Conservation (phyloP, 2,329 filamentous ascomycete genomes). For the Ceratocystis diversiconidia region DNA sequence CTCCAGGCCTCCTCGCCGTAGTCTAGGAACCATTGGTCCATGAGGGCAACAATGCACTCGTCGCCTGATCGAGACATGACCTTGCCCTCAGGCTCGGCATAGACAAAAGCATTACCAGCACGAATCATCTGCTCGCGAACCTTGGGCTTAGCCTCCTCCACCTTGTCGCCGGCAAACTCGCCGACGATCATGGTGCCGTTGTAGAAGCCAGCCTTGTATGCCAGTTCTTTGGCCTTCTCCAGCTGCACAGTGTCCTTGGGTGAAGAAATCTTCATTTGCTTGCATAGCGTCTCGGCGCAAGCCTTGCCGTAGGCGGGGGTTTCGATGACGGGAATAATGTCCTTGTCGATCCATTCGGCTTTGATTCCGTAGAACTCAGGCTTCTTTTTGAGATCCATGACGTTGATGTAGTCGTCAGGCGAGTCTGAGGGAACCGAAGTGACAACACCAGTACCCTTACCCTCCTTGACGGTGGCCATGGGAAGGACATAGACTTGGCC, state of each 20-base stretch:
- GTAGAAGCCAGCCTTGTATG: slow-evolving; percentile 97
- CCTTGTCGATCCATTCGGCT: slow-evolving; percentile 88
- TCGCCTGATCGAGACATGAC: slow-evolving; percentile 83
- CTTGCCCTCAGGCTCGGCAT: slow-evolving; percentile 81
- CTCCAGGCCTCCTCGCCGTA: slow-evolving; percentile 89
- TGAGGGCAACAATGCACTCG: slow-evolving; percentile 79
- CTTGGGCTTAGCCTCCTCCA: slow-evolving; percentile 75
- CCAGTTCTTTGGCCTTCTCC: slow-evolving; percentile 84
- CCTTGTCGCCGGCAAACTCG: slow-evolving; percentile 74
- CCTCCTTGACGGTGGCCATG: slow-evolving; percentile 84
- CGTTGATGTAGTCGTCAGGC: slow-evolving; percentile 81
- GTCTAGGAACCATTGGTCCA: slow-evolving; percentile 97
- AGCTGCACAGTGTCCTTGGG: slow-evolving; percentile 86
- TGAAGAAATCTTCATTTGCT: slow-evolving; percentile 90
- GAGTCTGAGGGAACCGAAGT: slow-evolving; percentile 92
- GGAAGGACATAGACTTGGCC: slow-evolving; percentile 75
- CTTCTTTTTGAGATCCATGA: slow-evolving; percentile 83
- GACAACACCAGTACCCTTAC: slow-evolving; percentile 93
- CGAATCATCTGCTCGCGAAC: slow-evolving; percentile 67
- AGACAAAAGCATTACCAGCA: slow-evolving; percentile 68
- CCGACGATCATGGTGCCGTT: slow-evolving; percentile 81
- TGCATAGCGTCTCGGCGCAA: slow-evolving; percentile 67
- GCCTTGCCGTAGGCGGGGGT: slow-evolving; percentile 80
- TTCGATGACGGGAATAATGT: slow-evolving; percentile 77
- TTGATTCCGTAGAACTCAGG: slow-evolving; percentile 90